Conservation (phyloP, 2,329 filamentous ascomycete genomes). For the Ophiostoma australiae region DNA sequence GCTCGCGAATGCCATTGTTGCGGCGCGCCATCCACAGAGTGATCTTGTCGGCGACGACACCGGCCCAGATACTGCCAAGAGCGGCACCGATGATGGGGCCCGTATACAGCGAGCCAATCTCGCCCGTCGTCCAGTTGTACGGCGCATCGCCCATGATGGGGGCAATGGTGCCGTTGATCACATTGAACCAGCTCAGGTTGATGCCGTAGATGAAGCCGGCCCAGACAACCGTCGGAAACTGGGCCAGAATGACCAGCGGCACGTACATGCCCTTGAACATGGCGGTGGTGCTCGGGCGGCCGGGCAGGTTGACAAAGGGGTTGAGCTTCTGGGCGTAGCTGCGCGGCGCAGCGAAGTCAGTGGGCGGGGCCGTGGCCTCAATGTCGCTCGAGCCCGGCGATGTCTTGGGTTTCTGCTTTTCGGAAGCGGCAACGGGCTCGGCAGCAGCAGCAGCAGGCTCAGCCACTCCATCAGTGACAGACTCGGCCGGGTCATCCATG, state of each 20-base stretch:
- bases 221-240: slow-evolving; percentile 25
- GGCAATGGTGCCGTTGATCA: slow-evolving; percentile 30
- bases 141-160: slow-evolving; percentile 28
- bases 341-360: neutral
- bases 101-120: slow-evolving; percentile 28
- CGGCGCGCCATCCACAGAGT: slow-evolving; percentile 37
- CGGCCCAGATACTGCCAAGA: slow-evolving; percentile 28
- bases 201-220: slow-evolving; percentile 31
- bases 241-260: slow-evolving; percentile 20
- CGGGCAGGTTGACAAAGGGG: slow-evolving; percentile 20
- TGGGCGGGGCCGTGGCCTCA: neutral
- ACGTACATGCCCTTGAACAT: slow-evolving; percentile 27
- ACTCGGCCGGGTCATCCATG: slow-evolving; percentile 30
- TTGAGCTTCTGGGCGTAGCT: slow-evolving; percentile 16
- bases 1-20: slow-evolving; percentile 38
- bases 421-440: neutral
- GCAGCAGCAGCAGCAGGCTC: neutral
- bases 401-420: neutral
- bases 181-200: slow-evolving; percentile 32
- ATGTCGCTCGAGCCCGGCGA: slow-evolving; percentile 10
- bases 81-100: slow-evolving; percentile 29
- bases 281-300: slow-evolving; percentile 27
- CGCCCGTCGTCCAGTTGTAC: slow-evolving; percentile 29
- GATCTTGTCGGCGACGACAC: slow-evolving; percentile 28
- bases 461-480: neutral